Evolutionary conservation across 345 rosid species (phyloP).

Genomic region (Kandelia obovata): DNA sequence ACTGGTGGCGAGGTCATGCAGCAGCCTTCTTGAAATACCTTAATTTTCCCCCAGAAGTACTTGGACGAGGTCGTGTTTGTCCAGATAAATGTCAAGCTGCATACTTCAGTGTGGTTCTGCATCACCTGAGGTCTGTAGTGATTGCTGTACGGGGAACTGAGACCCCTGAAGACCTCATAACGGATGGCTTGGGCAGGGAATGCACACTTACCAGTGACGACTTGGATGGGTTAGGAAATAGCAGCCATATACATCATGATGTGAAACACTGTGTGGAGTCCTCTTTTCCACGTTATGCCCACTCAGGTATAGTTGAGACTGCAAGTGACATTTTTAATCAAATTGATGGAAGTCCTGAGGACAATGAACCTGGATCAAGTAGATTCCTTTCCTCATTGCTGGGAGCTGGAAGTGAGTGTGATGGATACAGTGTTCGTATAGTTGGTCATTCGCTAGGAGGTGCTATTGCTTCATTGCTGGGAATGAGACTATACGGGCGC

Average conservation of each 20-base stretch:
- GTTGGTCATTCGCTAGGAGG: conserved; percentile 96
- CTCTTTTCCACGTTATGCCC: conserved; percentile 75
- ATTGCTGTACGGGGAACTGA: conserved; percentile 91
- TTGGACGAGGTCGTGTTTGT: conserved; percentile 74
- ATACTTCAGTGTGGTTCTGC: conserved; percentile 78
- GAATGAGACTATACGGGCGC: conserved; percentile 55
- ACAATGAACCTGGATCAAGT: conserved; percentile 35
- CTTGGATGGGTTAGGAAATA: conserved; percentile 68
- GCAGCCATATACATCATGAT: conserved; percentile 34
- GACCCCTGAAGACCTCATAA: conserved; percentile 94
- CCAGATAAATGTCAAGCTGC: conserved; percentile 79
- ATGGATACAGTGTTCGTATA: conserved; percentile 64
- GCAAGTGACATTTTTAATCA: conserved; percentile 76
- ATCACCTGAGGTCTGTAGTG: conserved; percentile 62
- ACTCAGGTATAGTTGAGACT: conserved; percentile 78
- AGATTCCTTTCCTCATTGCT: conserved; percentile 76
- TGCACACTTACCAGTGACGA: conserved; percentile 58
- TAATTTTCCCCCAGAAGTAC: conserved; percentile 55
- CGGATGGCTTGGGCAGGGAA: conserved; percentile 81
- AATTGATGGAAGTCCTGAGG: conserved; percentile 61
- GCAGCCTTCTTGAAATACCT: conserved; percentile 76
- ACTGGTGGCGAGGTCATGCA: conserved; percentile 98
- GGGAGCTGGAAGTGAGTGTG: conserved; percentile 85
- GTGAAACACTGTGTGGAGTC: conserved; percentile 39
- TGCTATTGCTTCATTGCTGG: conserved; percentile 81